These are phyloP conservation scores for Paramarasmius palmivorus DNA, from an alignment of 1,284 basidiomycete genomes.

Conservation along the genomic window DNA sequence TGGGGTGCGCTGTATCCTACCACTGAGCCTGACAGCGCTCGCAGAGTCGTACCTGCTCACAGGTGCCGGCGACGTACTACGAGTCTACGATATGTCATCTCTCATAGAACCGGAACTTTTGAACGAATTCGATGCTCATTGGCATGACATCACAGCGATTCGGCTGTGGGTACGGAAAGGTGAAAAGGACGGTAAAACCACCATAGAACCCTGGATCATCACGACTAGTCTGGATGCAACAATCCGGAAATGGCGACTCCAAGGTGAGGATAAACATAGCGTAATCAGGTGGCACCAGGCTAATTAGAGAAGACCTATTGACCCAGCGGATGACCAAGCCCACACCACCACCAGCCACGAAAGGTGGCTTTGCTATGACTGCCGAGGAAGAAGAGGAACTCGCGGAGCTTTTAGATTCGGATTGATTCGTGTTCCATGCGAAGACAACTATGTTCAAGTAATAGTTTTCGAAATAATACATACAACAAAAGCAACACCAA, in stretches of 20 bases:
- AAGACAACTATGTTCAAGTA: constrained; percentile 5
- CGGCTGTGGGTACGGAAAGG: constrained; percentile 66
- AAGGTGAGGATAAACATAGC: no score
- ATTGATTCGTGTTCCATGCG: constrained; percentile 23
- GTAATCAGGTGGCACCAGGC: no score
- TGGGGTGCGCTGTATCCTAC: constrained; percentile 73
- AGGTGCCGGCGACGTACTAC: constrained; percentile 80
- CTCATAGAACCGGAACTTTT: constrained; percentile 66
- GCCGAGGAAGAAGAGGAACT: constrained; percentile 82
- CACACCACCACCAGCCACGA: constrained; percentile 22
- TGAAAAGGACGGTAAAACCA: constrained; percentile 42
- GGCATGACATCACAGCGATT: constrained; percentile 81
- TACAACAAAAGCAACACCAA: constrained; percentile 10
- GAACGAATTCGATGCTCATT: constrained; percentile 78
- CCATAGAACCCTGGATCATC: constrained; percentile 74
- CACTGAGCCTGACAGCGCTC: constrained; percentile 60
- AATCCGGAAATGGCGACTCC: constrained; percentile 77
- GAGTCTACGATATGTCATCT: constrained; percentile 69
- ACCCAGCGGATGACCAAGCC: no score
- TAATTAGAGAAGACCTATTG: no score
- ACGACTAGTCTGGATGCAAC: constrained; percentile 86
- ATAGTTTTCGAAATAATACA: constrained; percentile 14
- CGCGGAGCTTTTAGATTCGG: constrained; percentile 73
- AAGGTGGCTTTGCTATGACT: constrained; percentile 42
- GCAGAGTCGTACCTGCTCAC: constrained; percentile 74